Base-by-base conservation (phyloP, 768 basidiomycete genomes). In the Kwoniella sp. region DNA sequence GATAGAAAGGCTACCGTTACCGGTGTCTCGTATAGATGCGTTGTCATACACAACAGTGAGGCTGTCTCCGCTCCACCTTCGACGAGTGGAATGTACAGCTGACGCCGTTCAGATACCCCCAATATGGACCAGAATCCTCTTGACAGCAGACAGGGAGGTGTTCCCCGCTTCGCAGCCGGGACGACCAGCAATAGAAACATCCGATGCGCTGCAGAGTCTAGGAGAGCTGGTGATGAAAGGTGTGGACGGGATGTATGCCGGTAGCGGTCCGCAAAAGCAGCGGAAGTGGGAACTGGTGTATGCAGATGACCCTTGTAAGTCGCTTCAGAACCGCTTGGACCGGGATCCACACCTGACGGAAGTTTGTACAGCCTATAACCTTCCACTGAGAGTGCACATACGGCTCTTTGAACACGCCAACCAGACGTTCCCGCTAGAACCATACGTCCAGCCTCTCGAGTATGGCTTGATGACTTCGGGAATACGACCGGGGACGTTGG, bases 1-100 rank as follows among this genome's bases (percentile, higher is more conserved):
- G 58, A 93, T 98, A 25, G 81, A 91, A 66, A 82, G 92, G 23
- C 78, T 87, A 14, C 77, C 84, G 0, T 77, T 95, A 11, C 89
- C 92, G 1, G 76, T 79, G 7, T 73, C 75, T 36, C 80, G 81
- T 19, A 83, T 91, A 28, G 71, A 72, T 33, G 77, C 79, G 5
- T 79, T 84, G 61, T 22, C 29, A 28, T 2, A 3, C 3, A 19
- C 34, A 23, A 27, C 12, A 26, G 28, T 20, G 44, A 28, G n/a
- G 19, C 36, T 44, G 34, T 25, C 12, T 22, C 8, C 19, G 4
- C 19, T 20, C 17, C 19, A 9, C 8, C 37, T 38, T 48, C 25
- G 10, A 6, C 22, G 37, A 15, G 17, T 31, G 15, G 5, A 4
- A 28, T 31, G 5, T 28, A 27, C 3, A 9, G 6, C 26, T 45